Base-by-base conservation (phyloP, 495 filamentous ascomycete species). In the Aspergillus olivimuriae region DNA sequence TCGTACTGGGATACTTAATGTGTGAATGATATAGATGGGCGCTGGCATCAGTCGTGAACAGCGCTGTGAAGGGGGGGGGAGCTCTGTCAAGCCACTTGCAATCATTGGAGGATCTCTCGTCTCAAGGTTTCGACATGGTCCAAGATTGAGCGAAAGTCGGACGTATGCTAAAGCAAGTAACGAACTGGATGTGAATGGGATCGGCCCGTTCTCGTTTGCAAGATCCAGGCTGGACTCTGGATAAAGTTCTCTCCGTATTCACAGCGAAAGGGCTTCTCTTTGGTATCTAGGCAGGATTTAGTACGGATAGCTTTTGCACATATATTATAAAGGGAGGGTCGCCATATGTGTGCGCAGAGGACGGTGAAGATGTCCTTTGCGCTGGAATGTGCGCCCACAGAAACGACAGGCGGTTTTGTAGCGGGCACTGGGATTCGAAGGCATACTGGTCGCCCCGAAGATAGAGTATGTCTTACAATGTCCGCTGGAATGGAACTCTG, bases 151-250 rank as follows among this genome's bases (percentile, higher is more conserved):
- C 17, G 56, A 49, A 1, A 70, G 51, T 28, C 66, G 52, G 24
- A 63, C 60, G 41, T 61, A 63, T 9, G 66, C 64, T 2, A 68
- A 41, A 11, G 62, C 61, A 30, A 68, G 51, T 9, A 70, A 44
- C 10, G 64, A 62, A 11, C 61, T 68, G 12, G 66, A 57, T 21
- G 63, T 68, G 44, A 70, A 66, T 0, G 60, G 56, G 7, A 70
- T 43, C 1, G 66, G 63, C 8, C 59, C 64, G 16, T 63, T 65
- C 0, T 56, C 57, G 21, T 58, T 62, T 21, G 36, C 44, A 3
- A 61, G 66, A 28, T 64, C 60, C 16, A 68, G 44, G 20, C 53
- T 56, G 1, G 62, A 58, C 28, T 68, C 66, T 17, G 52, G 51
- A 2, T 31, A 15, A 48, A 48, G 14, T 23, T 38, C 12, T 32